Conservation (phyloP, 2,329 filamentous ascomycete species). For the Ilyonectria sp. region DNA sequence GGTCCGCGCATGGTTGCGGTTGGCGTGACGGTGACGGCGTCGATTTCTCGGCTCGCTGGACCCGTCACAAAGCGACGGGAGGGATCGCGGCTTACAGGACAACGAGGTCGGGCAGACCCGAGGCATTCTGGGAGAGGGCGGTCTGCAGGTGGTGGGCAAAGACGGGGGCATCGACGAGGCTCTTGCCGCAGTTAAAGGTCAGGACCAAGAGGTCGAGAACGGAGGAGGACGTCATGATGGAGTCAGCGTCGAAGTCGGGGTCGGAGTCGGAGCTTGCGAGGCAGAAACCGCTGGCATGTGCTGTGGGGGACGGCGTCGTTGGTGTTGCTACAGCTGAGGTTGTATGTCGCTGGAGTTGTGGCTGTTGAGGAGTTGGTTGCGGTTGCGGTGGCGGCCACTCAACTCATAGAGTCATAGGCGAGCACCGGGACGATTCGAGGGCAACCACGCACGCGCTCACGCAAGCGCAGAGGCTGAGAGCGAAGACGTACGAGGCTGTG, state of each 20-base stretch:
- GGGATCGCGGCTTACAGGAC: constrained; percentile 66
- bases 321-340: constrained; percentile 19
- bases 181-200: constrained; percentile 91
- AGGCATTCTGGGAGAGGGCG: constrained; percentile 66
- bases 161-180: constrained; percentile 75
- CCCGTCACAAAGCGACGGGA: constrained; percentile 27
- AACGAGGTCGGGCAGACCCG: constrained; percentile 67
- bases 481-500: constrained; percentile 2
- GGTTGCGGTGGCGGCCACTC: constrained; percentile 17
- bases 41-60: constrained; percentile 15
- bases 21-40: not conserved
- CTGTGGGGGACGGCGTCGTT: constrained; percentile 10
- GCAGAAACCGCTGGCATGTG: constrained; percentile 11
- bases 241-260: constrained; percentile 23
- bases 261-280: constrained; percentile 4
- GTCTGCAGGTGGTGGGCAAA: constrained; percentile 81
- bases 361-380: constrained; percentile 13
- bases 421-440: not conserved
- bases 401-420: constrained; percentile 3
- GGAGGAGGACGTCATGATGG: constrained; percentile 59
- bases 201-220: constrained; percentile 81
- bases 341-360: constrained; percentile 20
- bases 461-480: constrained; percentile 26
- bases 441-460: constrained; percentile 17
- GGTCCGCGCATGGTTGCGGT: constrained; percentile 7